Evolutionary conservation across 805 yeast genomes (phyloP), one percentile per base, ranked within the genome.

Genomic region (Kodamaea neixiangensis): DNA sequence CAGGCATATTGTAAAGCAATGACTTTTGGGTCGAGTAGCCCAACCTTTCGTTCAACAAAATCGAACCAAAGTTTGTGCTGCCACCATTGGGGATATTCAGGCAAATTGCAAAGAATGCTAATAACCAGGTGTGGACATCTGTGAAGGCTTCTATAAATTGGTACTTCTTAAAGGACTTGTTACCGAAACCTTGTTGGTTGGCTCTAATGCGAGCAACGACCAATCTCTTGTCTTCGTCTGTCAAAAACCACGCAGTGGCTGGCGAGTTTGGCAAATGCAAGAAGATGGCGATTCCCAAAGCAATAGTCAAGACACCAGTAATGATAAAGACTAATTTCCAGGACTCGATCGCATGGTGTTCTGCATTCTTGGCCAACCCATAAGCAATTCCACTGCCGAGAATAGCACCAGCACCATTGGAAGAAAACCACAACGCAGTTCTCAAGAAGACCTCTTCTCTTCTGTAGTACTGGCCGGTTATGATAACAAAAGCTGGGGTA

Each of bases 301-400:
- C 59, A 5, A 83, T 64, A 2, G 89, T 84, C 50, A 82, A 72
- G 6, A 73, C 62, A 13, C 94, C 96, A 39, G 80, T 76, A 25
- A 85, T 71, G 44, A 87, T 67, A 61, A 78, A 87, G 3, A 84
- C 63, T 11, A 81, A 62, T 59, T 79, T 82, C 92, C 92, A 87
- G 2, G 85, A 72, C 3, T 65, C 71, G 3, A 82, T 65, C 11
- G 63, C 68, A 56, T 77, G 70, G 9, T 53, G 53, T 52, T 73
- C 67, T 2, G 47, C 34, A 20, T 54, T 44, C 20, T 31, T 40
- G 25, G 34, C 46, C 47, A 79, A 58, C 13, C 84, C 86, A 57
- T 82, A 82, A 1, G 87, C 82, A 51, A 85, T 77, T 22, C 77
- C 75, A 29, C 64, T 57, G 14, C 85, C 81, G 25, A 80, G 41